Evolutionary conservation across 2,329 filamentous ascomycete genomes (phyloP).

Genomic region (Hymenoscyphus repandus): DNA sequence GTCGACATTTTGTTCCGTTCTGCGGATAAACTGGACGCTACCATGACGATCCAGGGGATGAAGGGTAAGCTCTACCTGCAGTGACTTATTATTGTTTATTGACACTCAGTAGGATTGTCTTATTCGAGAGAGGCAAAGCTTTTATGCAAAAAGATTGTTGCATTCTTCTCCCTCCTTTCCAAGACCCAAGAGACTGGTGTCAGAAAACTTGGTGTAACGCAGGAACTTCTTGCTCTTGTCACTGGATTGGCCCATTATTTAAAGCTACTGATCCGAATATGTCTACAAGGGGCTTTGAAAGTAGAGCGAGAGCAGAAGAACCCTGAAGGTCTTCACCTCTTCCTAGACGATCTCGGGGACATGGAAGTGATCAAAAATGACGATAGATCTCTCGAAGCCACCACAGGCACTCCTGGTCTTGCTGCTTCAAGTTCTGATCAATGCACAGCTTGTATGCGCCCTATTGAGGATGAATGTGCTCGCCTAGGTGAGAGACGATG

Average conservation of each 20-base stretch:
- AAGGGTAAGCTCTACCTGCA: conserved; percentile 57
- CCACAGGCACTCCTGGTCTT: conserved; percentile 58
- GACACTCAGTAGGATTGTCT: conserved; percentile 58
- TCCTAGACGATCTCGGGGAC: conserved; percentile 77
- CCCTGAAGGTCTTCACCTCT: conserved; percentile 71
- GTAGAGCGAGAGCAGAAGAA: conserved; percentile 78
- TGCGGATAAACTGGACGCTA: conserved; percentile 76
- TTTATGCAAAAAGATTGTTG: conserved; percentile 98
- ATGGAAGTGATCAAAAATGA: conserved; percentile 73
- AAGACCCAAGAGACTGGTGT: conserved; percentile 91
- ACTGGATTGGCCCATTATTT: conserved; percentile 96
- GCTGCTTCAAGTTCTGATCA: conserved; percentile 78
- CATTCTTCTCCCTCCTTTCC: conserved; percentile 91
- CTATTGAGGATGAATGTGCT: conserved; percentile 92
- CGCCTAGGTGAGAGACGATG: conserved; percentile 70
- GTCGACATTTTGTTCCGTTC: conserved; percentile 89
- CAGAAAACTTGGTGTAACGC: conserved; percentile 88
- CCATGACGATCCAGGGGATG: conserved; percentile 62
- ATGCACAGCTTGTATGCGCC: conserved; percentile 73
- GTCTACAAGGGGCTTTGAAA: conserved; percentile 85
- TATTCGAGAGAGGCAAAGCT: conserved; percentile 96
- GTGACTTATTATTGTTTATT: not conserved
- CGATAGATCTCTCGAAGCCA: conserved; percentile 63
- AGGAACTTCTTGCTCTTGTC: conserved; percentile 94
- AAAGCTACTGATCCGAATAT: conserved; percentile 95